A percentile compares a stretch with the other conserved stretches of the same genome.
These are phyloP conservation scores for Coniochaeta sp. DNA, from an alignment of 2,329 filamentous ascomycete genomes.

Conservation along the genomic window DNA sequence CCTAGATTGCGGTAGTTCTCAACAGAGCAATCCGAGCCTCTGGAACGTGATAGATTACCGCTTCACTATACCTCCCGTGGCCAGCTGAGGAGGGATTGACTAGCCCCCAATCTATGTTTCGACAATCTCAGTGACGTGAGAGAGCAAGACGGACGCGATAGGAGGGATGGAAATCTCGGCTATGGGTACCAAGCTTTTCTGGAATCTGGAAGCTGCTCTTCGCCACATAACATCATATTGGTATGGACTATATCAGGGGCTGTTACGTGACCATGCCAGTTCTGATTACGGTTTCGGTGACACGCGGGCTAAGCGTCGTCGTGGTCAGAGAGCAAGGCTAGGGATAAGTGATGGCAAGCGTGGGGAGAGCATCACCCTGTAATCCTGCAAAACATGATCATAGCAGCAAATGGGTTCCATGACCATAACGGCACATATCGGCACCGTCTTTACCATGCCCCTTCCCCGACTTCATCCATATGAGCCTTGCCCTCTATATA, in stretches of 20 bases:
- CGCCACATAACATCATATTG: constrained; percentile 5
- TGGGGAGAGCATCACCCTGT: background rate
- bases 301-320: background rate
- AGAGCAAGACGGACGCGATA: background rate
- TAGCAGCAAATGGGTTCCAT: background rate
- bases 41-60: background rate
- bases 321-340: background rate
- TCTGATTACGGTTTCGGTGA: constrained; percentile 4
- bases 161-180: background rate
- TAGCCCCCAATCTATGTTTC: background rate
- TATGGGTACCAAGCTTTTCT: background rate
- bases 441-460: background rate
- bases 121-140: background rate
- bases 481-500: constrained; percentile 1
- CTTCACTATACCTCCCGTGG: background rate
- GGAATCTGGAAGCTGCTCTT: constrained; percentile 3
- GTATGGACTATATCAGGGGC: constrained; percentile 6
- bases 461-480: constrained; percentile 9
- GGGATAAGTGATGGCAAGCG: background rate
- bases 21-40: constrained; percentile 9
- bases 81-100: background rate
- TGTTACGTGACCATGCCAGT: constrained; percentile 14
- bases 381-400: background rate
- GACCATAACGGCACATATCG: background rate
- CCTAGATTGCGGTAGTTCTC: constrained; percentile 8